Conservation (phyloP, 2,329 filamentous ascomycete species). For the Akanthomyces muscarius region DNA sequence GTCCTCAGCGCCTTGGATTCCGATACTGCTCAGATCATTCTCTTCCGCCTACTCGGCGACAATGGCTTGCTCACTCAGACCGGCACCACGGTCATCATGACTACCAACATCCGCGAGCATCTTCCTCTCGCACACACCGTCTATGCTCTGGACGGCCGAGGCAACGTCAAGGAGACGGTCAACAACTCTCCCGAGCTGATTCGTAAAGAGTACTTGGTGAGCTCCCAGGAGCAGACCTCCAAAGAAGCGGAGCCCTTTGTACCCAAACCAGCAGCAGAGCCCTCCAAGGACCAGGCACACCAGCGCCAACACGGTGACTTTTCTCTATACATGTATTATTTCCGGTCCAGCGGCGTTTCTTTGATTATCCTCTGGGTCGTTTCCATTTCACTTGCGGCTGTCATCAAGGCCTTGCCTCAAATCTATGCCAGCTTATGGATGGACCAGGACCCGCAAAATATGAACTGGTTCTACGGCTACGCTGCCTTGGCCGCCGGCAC, state of each 20-base stretch:
- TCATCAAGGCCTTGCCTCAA: constrained; percentile 4
- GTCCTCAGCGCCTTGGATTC: constrained; percentile 9
- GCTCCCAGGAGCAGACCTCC: constrained; percentile 1
- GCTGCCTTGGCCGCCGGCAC: constrained; percentile 1
- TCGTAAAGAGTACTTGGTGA: constrained; percentile 10
- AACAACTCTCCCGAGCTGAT: constrained; percentile 14
- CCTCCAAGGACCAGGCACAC: constrained; percentile 8
- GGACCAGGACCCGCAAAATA: constrained; percentile 14
- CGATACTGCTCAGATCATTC: constrained; percentile 18
- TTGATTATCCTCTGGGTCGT: background rate
- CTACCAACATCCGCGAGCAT: constrained; percentile 16
- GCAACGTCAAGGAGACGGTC: constrained; percentile 7
- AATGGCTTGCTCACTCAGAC: constrained; percentile 21
- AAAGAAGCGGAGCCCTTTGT: background rate
- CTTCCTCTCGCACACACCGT: constrained; percentile 13
- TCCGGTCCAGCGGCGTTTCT: background rate
- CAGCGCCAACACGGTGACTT: constrained; percentile 13
- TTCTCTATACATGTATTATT: constrained; percentile 17
- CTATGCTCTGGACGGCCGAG: constrained; percentile 11
- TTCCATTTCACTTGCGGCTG: constrained; percentile 7
- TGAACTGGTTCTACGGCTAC: constrained; percentile 17
- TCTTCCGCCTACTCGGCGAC: constrained; percentile 20
- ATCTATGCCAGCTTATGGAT: constrained; percentile 17
- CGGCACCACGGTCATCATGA: constrained; percentile 20
- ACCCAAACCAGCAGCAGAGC: constrained; percentile 4